Evolutionary conservation across 2,329 filamentous ascomycete genomes (phyloP).

Genomic region (Arthrocladium fulminans): DNA sequence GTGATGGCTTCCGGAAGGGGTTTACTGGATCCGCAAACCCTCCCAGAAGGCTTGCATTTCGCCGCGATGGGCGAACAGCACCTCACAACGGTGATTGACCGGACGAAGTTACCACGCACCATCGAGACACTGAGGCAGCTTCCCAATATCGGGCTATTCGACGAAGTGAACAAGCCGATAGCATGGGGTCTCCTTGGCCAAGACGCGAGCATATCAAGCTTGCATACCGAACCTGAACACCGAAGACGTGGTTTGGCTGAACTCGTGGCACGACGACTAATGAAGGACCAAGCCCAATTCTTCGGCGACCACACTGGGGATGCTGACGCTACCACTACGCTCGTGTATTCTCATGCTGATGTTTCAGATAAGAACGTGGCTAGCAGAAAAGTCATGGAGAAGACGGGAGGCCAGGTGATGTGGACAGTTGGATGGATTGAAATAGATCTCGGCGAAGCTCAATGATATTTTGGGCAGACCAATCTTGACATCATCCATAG

Average conservation of each 20-base stretch:
- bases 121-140: constrained; percentile 27
- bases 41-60: constrained; percentile 14
- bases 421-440: constrained; percentile 33
- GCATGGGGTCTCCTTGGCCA: constrained; percentile 34
- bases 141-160: constrained; percentile 30
- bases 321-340: constrained; percentile 4
- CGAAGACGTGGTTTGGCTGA: constrained; percentile 31
- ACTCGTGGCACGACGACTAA: constrained; percentile 27
- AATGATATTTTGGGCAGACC: not conserved
- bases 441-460: constrained; percentile 25
- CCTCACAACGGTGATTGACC: constrained; percentile 30
- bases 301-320: constrained; percentile 20
- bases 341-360: constrained; percentile 31
- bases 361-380: constrained; percentile 29
- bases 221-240: constrained; percentile 36
- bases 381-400: constrained; percentile 38
- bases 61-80: constrained; percentile 19
- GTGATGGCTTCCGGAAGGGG: not conserved
- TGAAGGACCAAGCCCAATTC: constrained; percentile 25
- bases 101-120: constrained; percentile 33
- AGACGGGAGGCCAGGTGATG: constrained; percentile 30
- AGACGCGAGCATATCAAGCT: constrained; percentile 31
- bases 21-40: not conserved
- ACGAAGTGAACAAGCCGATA: constrained; percentile 24
- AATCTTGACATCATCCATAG: not conserved